These are phyloP conservation scores for Parietaria judaica DNA, from an alignment of 306 rosid genomes.

Conservation along the genomic window DNA sequence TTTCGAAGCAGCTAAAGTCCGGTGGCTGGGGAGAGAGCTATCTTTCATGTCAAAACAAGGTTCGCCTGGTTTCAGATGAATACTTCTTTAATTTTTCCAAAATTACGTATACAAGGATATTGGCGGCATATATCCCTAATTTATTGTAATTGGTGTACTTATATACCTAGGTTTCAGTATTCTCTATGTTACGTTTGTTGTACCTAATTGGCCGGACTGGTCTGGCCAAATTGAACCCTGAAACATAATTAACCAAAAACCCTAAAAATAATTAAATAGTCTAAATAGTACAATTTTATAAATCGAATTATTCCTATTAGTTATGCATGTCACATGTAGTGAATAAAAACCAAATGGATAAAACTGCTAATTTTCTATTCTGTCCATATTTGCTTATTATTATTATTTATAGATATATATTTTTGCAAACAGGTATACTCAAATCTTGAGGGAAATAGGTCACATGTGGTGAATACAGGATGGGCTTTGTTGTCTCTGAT, in stretches of 20 bases:
- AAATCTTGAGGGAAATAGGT: slow-evolving; percentile 45
- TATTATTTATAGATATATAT: not conserved
- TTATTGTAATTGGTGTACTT: not conserved
- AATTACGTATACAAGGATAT: not conserved
- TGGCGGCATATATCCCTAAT: not conserved
- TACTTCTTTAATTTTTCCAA: not conserved
- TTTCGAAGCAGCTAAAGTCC: slow-evolving; percentile 64
- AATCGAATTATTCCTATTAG: too few species aligned
- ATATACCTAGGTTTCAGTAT: too few species aligned
- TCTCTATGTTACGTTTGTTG: too few species aligned
- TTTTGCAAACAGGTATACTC: slow-evolving; percentile 50
- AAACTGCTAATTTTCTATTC: not conserved
- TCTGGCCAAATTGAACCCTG: too few species aligned
- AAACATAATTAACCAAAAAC: too few species aligned
- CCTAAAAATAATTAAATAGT: too few species aligned
- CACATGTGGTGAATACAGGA: slow-evolving; percentile 71
- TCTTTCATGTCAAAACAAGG: slow-evolving; percentile 85
- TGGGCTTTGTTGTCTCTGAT: slow-evolving; percentile 79
- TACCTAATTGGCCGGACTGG: too few species aligned
- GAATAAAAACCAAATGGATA: not conserved
- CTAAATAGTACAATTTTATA: too few species aligned
- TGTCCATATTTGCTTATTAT: not conserved
- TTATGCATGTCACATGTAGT: not conserved
- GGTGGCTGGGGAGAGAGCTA: slow-evolving; percentile 97
- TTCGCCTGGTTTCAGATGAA: slow-evolving; percentile 8